A percentile compares a stretch with the other conserved stretches of the same genome.
These are phyloP conservation scores for Globisporangium mamillatum DNA, from an alignment of 352 stramenopile genomes.

Conservation along the genomic window DNA sequence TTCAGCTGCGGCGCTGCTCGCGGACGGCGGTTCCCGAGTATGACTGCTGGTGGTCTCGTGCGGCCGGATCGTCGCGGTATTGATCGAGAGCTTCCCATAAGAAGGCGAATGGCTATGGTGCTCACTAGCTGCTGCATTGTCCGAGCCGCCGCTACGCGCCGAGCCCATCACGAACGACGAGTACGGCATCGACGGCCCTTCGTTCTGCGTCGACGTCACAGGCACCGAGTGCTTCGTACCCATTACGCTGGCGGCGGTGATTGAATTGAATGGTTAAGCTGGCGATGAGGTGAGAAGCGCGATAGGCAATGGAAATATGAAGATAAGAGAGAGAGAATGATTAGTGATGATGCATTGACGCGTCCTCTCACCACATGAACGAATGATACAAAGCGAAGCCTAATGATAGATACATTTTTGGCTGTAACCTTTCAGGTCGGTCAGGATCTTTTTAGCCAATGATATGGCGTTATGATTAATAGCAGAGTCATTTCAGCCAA, in stretches of 20 bases:
- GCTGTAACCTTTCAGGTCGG: neutral
- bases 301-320: neutral
- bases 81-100: conserved; percentile 27
- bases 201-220: conserved; percentile 29
- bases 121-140: neutral
- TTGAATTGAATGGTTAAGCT: neutral
- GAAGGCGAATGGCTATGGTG: conserved; percentile 10
- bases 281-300: neutral
- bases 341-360: neutral
- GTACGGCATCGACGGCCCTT: conserved; percentile 15
- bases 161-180: conserved; percentile 12
- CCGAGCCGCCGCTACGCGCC: neutral
- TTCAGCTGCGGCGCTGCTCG: neutral
- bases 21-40: neutral
- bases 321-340: neutral
- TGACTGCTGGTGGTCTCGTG: conserved; percentile 24
- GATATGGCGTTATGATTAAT: neutral
- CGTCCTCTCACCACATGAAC: neutral
- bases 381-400: neutral
- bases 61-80: conserved; percentile 47
- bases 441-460: neutral
- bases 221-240: conserved; percentile 65
- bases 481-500: neutral
- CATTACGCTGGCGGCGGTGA: conserved; percentile 24
- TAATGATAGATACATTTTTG: conserved; percentile 3